phyloP scores from a whole-genome alignment of 768 basidiomycete genomes.

The Rhodotorula diobovata region DNA sequence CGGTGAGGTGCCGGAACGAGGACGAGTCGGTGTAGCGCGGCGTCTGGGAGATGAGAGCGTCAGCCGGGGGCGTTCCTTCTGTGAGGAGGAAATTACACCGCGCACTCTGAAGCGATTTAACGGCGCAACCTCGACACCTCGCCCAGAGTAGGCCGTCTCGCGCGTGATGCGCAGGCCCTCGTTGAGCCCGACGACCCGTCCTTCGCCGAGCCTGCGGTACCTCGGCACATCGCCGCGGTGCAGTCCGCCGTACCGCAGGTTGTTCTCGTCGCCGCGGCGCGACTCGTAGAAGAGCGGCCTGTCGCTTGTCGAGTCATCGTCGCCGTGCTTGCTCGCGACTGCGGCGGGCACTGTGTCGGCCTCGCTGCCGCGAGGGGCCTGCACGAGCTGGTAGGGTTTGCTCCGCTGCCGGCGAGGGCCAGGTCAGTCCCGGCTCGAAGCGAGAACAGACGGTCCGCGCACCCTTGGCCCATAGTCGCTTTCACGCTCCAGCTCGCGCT shows the following conservation, averaged over 20 bases:
- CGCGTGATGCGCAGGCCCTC: conserved; percentile 34
- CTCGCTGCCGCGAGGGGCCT: background rate
- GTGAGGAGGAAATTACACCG: background rate
- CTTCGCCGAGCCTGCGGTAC: conserved; percentile 12
- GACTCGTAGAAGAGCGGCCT: conserved; percentile 33
- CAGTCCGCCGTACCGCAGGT: conserved; percentile 31
- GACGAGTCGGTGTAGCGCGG: conserved; percentile 37
- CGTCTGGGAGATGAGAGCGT: background rate
- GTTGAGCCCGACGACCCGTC: conserved; percentile 35
- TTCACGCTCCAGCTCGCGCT: background rate
- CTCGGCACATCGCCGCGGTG: conserved; percentile 35
- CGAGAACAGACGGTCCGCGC: background rate
- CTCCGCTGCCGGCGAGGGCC: background rate
- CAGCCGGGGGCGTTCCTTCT: background rate
- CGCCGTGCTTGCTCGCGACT: background rate
- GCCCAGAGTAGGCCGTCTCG: conserved; percentile 21
- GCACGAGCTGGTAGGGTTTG: conserved; percentile 16
- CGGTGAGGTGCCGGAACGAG: conserved; percentile 18
- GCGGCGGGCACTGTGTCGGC: background rate
- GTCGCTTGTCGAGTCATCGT: background rate
- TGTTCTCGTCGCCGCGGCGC: conserved; percentile 28
- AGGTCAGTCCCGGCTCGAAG: rapidly evolving
- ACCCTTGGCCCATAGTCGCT: conserved; percentile 9
- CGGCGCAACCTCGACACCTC: conserved; percentile 32
- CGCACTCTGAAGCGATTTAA: conserved; percentile 17